Percentiles rank a stretch among this genome's conserved stretches.
Conservation (phyloP, 805 yeast species). For the Yamadazyma insecticola region DNA sequence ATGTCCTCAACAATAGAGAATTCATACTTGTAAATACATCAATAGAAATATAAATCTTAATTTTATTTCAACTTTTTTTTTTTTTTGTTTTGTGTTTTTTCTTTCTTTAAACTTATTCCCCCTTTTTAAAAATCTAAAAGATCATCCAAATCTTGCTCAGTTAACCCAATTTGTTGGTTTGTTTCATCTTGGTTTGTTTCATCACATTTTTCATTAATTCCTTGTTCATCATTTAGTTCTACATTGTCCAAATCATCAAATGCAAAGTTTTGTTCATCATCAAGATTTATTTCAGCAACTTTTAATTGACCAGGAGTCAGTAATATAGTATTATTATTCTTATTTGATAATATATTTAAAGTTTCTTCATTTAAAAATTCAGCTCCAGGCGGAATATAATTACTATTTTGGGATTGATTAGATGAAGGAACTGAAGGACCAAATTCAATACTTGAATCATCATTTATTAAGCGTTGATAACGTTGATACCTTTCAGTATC, state of each 20-base stretch:
- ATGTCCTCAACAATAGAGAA: slow-evolving; percentile 26
- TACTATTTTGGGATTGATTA: too few relatives aligned
- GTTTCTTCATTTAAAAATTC: slow-evolving; percentile 33
- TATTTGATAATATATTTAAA: slow-evolving; percentile 18
- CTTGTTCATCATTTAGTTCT: too few relatives aligned
- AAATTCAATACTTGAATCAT: slow-evolving; percentile 15
- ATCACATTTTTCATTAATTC: slow-evolving; percentile 9
- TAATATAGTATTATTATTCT: too few relatives aligned
- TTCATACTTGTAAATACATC: not conserved
- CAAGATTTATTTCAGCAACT: slow-evolving; percentile 5
- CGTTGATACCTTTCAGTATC: slow-evolving; percentile 6
- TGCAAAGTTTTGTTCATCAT: too few relatives aligned
- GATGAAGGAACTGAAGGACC: too few relatives aligned
- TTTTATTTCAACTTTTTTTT: too few relatives aligned
- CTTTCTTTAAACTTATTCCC: not conserved
- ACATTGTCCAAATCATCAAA: too few relatives aligned
- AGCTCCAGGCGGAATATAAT: slow-evolving; percentile 42
- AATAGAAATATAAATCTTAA: too few relatives aligned
- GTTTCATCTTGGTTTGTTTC: slow-evolving; percentile 5
- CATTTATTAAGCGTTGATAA: slow-evolving; percentile 15
- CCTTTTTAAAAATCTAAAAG: slow-evolving; percentile 23
- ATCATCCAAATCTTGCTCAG: slow-evolving; percentile 28
- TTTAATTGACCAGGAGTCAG: too few relatives aligned
- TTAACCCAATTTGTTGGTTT: slow-evolving; percentile 24
- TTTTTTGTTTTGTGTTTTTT: too few relatives aligned